Evolutionary conservation across 306 rosid species (phyloP), one percentile per base, ranked within the genome.

Genomic region (Quercus berberidifolia): DNA sequence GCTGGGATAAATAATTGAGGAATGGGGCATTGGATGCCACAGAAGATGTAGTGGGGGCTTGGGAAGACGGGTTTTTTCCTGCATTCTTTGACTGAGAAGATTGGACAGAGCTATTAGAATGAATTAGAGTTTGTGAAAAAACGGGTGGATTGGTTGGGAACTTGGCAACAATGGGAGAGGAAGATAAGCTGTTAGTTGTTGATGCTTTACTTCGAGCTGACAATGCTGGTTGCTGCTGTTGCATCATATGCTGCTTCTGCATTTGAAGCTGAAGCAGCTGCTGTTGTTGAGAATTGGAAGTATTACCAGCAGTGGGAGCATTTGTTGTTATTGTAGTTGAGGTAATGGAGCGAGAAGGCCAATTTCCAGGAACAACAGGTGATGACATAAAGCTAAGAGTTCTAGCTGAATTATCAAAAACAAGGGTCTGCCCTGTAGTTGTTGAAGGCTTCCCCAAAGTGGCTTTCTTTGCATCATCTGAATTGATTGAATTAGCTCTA

Each of bases 321-420:
- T 67, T 86, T 70, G 82, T 59, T 23, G 84, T 79, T 72, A 71
- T 57, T 13, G 81, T 67, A 76, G 86, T 76, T 8, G 89, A 79
- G 60, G 86, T 75, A 75, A 78, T 38, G 64, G 92, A 30, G 43
- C 55, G 81, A 72, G 85, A 49, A 26, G 89, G 90, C 92, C 92
- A 85, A 77, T 60, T 85, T 81, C 81, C 92, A 54, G 76, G 73
- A 5, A 74, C 56, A 5, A 74, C 56, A 71, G 86, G 80, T 72
- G 91, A 74, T 62, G 87, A 63, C 81, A 84, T 67, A 76, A 92
- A 92, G 87, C 87, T 88, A 17, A 87, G 86, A 79, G 87, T 85
- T 83, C 88, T 85, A 12, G 89, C 79, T n/a, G 97, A 79, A 77
- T 88, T 88, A 81, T 90, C 91, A 18, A 92, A 92, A 79, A 84